Percentiles rank a stretch among this genome's conserved stretches.
Conservation (phyloP, 768 basidiomycete genomes). For the Russula foetens region DNA sequence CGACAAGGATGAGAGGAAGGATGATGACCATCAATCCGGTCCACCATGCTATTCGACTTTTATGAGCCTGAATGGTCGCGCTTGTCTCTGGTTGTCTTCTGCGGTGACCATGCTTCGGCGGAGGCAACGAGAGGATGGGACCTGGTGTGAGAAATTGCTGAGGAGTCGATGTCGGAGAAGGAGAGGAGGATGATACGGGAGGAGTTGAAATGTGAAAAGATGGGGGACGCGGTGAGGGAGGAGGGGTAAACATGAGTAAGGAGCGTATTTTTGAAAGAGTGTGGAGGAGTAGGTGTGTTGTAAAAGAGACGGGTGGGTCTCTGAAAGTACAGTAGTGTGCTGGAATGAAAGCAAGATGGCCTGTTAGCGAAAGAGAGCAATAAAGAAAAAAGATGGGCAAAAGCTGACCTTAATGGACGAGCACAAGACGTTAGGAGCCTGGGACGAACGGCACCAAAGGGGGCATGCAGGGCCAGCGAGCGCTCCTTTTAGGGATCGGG, state of each 20-base stretch:
- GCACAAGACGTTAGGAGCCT: not conserved
- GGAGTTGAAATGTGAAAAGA: not conserved
- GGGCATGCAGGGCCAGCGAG: not conserved
- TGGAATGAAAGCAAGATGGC: not conserved
- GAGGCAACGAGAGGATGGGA: conserved; percentile 15
- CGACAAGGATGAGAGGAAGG: conserved; percentile 47
- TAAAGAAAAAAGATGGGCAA: not conserved
- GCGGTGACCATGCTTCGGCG: not conserved
- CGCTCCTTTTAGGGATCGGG: not conserved
- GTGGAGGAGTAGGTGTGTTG: not conserved
- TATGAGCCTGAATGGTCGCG: conserved; percentile 21
- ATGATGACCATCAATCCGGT: conserved; percentile 45
- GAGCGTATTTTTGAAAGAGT: conserved; percentile 12
- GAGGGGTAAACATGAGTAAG: conserved; percentile 32
- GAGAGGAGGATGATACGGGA: not conserved
- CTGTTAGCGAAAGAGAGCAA: not conserved
- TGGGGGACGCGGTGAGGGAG: conserved; percentile 33
- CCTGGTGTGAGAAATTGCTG: not conserved
- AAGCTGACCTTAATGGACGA: not conserved
- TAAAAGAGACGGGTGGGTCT: not conserved
- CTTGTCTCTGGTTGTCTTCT: not conserved
- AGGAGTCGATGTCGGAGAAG: not conserved
- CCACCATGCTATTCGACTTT: conserved; percentile 38
- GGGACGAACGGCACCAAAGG: not conserved
- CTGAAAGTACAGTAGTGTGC: not conserved